phyloP scores from a whole-genome alignment of 768 basidiomycete species.

The Boletellus ananiceps region DNA sequence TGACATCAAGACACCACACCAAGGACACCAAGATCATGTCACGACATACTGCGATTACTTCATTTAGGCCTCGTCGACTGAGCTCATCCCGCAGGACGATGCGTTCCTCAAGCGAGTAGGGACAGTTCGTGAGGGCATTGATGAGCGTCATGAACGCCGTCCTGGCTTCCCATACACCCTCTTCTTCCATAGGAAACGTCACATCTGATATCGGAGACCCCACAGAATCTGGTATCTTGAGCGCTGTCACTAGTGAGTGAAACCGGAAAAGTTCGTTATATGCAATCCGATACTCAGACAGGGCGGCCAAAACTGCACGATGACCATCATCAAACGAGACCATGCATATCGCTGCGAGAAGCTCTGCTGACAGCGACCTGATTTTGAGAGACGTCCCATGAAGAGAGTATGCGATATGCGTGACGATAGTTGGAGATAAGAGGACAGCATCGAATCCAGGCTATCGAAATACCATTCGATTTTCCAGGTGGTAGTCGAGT shows the following conservation, averaged over 20 bases:
- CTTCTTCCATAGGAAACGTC: constrained; percentile 49
- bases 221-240: constrained; percentile 50
- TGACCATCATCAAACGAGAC: constrained; percentile 69
- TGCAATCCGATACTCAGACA: constrained; percentile 74
- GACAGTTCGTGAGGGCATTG: constrained; percentile 74
- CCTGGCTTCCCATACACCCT: constrained; percentile 78
- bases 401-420: constrained; percentile 68
- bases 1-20: background rate
- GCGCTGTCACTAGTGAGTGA: constrained; percentile 61
- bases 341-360: constrained; percentile 81
- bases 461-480: constrained; percentile 34
- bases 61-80: constrained; percentile 73
- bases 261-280: constrained; percentile 78
- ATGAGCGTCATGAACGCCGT: constrained; percentile 71
- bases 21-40: background rate
- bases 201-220: constrained; percentile 31
- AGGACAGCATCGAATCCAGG: constrained; percentile 69
- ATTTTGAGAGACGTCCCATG: constrained; percentile 63
- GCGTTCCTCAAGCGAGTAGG: constrained; percentile 74
- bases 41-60: constrained; percentile 71
- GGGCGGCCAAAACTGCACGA: constrained; percentile 65
- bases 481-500: background rate
- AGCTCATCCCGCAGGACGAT: constrained; percentile 81
- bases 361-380: constrained; percentile 64
- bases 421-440: constrained; percentile 57